Base-by-base conservation (phyloP, 768 basidiomycete genomes). In the Suillus discolor region DNA sequence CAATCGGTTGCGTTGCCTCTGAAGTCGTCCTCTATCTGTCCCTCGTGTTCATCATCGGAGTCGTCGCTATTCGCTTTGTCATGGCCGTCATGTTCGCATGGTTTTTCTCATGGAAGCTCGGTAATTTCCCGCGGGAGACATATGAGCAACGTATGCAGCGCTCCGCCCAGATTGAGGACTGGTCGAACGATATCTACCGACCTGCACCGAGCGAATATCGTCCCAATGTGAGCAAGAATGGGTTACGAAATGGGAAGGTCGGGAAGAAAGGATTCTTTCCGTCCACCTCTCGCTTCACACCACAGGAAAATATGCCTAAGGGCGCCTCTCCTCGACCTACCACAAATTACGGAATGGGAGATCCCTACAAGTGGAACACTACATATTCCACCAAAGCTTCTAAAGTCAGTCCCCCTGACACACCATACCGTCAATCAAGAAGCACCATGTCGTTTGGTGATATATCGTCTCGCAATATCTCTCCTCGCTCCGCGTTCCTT, bases 21-120 rank as follows among this genome's bases (percentile, higher is more conserved):
- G 84, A 90, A 65, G 91, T 99, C 69, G 95, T 99, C 44, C 91
- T 99, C 65, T 97, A 95, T 76, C 84, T 97, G 64, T 98, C 97
- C 57, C 89, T 99, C 71, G 86, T 95, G 69, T 97, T 99, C 85
- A 99, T 99, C 76, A 90, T 97, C 68, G 97, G 97, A 66, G 97
- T 99, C 67, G 97, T 99, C 68, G 84, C 87, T 62, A 95, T 97
- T 76, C 93, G 95, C 42, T 99, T 99, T 80, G 82, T 86, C 70
- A 97, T 99, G 95, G 97, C 97, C 57, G 93, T 97, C 73, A 83
- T 97, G 75, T 99, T 99, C 79, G 85, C 92, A 31, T 99, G 97
- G 97, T 99, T 98, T 85, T 91, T 93, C 77, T 94, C 92, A n/a
- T 95, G 93, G 90, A 89, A 89, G 72, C 83, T 99, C 49, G 97